Conservation (phyloP, 257 asterid species). For the Datura wrightii region DNA sequence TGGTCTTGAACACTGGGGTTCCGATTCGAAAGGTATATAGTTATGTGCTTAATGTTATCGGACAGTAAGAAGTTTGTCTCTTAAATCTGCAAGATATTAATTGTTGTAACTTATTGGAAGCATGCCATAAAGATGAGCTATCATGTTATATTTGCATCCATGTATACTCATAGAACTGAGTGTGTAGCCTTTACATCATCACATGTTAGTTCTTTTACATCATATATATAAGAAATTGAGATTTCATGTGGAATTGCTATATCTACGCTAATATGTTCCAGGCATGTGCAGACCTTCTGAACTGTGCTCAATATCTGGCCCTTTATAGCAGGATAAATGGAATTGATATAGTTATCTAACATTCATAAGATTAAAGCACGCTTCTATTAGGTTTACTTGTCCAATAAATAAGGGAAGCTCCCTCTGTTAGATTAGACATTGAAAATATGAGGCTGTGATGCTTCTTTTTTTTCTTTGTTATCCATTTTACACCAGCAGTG, state of each 20-base stretch:
- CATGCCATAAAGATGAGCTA: constrained; percentile 9
- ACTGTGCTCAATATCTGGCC: background rate
- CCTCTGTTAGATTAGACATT: background rate
- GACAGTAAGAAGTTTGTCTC: background rate
- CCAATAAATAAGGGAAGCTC: background rate
- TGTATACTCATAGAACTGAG: background rate
- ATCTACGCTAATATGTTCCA: background rate
- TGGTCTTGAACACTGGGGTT: constrained; percentile 99
- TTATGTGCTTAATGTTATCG: background rate
- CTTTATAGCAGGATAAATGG: constrained; percentile 8
- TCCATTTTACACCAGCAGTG: constrained; percentile 4
- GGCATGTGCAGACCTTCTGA: background rate
- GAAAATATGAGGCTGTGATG: background rate
- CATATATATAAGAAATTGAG: background rate
- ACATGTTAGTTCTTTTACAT: background rate
- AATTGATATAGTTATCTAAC: background rate
- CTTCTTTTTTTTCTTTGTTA: background rate
- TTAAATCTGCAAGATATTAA: background rate
- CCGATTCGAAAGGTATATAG: constrained; percentile 82
- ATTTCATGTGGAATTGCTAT: background rate
- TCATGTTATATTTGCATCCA: constrained; percentile 17
- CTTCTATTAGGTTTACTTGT: constrained; percentile 22
- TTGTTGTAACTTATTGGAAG: constrained; percentile 9
- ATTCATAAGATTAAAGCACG: background rate
- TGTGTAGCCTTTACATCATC: constrained; percentile 9